A percentile compares a stretch with the other conserved stretches of the same genome.
Conservation (phyloP, 179 eudicot genomes). For the Silene noctiflora region DNA sequence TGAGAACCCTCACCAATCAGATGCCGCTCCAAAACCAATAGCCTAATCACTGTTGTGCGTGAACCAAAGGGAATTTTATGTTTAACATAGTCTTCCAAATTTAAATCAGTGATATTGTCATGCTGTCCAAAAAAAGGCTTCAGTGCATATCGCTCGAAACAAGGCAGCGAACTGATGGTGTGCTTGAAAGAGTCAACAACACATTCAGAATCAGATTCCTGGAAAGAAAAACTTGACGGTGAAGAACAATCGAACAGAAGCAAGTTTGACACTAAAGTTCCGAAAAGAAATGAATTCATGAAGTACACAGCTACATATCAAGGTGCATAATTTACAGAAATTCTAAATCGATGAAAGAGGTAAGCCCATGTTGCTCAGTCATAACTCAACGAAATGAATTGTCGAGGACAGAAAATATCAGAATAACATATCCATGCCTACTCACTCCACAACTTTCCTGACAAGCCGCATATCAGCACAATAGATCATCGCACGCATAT, state of each 20-base stretch:
- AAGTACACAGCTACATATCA: no score
- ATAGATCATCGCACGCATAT: no score
- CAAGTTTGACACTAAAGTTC: conserved; percentile 1
- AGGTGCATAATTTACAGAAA: neutral
- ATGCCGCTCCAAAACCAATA: conserved; percentile 38
- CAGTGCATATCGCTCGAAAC: conserved; percentile 40
- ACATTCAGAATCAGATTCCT: conserved; percentile 8
- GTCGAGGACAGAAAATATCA: no score
- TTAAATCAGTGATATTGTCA: conserved; percentile 37
- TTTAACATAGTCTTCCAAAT: conserved; percentile 40
- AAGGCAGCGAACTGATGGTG: conserved; percentile 19
- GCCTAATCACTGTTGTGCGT: conserved; percentile 25
- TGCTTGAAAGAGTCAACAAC: conserved; percentile 6
- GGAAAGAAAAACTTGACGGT: conserved; percentile 1
- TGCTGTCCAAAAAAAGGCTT: conserved; percentile 48
- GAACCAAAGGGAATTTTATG: conserved; percentile 34
- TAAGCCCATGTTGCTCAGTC: no score
- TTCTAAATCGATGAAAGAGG: neutral
- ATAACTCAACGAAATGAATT: no score
- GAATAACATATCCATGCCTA: no score
- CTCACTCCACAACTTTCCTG: no score
- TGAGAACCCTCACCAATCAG: conserved; percentile 94
- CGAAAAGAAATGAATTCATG: neutral
- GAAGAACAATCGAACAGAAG: conserved; percentile 1
- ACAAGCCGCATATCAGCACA: no score